Evolutionary conservation across 2,329 filamentous ascomycete species (phyloP).

Genomic region (Exophiala lecanii-corni): DNA sequence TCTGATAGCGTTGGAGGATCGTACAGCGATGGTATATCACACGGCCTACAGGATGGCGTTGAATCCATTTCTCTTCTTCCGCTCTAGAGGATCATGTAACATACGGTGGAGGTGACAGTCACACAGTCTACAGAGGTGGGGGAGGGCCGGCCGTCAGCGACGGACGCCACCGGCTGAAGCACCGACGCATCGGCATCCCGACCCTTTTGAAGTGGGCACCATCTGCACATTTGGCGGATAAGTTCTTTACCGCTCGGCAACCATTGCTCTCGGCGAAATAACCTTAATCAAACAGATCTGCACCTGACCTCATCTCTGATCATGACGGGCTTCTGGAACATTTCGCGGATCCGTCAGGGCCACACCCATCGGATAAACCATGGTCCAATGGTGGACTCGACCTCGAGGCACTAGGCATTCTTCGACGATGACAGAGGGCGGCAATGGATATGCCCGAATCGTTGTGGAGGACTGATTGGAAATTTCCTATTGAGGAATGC

Average conservation of each 20-base stretch:
- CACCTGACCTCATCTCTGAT: background rate
- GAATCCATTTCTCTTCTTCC: too few species aligned
- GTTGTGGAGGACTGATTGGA: background rate
- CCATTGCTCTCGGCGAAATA: background rate
- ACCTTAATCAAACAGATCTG: background rate
- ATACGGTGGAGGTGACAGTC: too few species aligned
- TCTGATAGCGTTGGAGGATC: too few species aligned
- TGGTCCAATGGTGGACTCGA: background rate
- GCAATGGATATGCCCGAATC: background rate
- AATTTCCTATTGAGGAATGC: background rate
- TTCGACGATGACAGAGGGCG: background rate
- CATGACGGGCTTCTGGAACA: background rate
- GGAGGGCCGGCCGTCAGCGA: too few species aligned
- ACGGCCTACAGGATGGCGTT: too few species aligned
- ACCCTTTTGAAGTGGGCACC: too few species aligned
- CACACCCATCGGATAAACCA: background rate
- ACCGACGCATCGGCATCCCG: too few species aligned
- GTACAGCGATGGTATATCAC: too few species aligned
- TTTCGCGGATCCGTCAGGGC: background rate
- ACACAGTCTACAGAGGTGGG: too few species aligned
- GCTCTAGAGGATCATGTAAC: too few species aligned
- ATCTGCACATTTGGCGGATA: too few species aligned
- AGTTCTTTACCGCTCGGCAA: constrained; percentile 8
- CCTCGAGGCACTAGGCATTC: background rate
- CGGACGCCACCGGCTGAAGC: too few species aligned